These are phyloP conservation scores for Pelargonium myrrhifolium DNA, from an alignment of 441 rosid genomes.

Conservation along the genomic window DNA sequence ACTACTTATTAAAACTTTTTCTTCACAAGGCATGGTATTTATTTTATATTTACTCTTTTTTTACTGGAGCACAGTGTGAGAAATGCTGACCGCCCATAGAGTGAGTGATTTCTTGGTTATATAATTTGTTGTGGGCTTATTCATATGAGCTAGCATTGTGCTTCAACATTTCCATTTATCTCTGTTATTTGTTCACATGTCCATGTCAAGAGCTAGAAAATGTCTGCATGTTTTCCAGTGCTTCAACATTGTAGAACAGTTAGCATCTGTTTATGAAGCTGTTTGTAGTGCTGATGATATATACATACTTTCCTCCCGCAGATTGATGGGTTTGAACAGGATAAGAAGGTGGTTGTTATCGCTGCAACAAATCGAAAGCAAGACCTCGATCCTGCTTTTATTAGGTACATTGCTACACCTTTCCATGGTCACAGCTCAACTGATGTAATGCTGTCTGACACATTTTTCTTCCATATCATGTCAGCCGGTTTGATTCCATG, in stretches of 20 bases:
- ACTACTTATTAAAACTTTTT: too few relatives aligned
- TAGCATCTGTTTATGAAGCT: neutral
- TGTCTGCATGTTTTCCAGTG: too few relatives aligned
- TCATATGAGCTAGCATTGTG: neutral
- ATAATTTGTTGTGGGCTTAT: neutral
- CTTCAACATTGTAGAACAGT: too few relatives aligned
- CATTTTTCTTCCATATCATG: conserved; percentile 8
- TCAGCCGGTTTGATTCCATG: conserved; percentile 90
- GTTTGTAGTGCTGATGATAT: conserved; percentile 8
- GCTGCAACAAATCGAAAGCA: conserved; percentile 95
- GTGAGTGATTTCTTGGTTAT: neutral
- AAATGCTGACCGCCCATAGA: too few relatives aligned
- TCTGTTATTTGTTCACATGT: too few relatives aligned
- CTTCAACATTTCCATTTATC: neutral
- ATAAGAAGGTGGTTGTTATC: conserved; percentile 74
- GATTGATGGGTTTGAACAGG: conserved; percentile 96
- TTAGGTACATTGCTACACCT: conserved; percentile 41
- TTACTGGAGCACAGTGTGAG: too few relatives aligned
- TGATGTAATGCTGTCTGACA: conserved; percentile 13
- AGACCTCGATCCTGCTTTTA: conserved; percentile 87
- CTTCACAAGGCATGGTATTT: too few relatives aligned
- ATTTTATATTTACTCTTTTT: too few relatives aligned
- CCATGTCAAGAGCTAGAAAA: too few relatives aligned
- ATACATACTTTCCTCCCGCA: conserved; percentile 21
- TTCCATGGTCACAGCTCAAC: neutral